Conservation (phyloP, 441 rosid species). For the Jatropha podagrica region DNA sequence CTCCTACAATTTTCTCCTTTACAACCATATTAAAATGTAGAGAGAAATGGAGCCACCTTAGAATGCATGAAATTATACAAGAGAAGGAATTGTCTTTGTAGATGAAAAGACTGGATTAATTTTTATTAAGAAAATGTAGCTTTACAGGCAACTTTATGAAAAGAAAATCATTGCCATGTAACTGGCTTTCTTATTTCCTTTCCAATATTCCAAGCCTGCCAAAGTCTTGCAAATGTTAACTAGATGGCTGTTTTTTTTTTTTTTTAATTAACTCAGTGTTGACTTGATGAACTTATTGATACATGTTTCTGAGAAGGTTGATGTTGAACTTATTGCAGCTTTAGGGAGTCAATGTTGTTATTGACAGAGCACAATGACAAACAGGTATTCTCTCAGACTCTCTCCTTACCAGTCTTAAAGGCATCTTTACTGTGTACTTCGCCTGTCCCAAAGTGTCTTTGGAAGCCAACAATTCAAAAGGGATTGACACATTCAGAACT, state of each 20-base stretch:
- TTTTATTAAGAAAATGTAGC: background rate
- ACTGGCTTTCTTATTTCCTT: background rate
- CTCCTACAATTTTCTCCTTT: background rate
- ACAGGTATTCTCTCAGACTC: constrained; percentile 49
- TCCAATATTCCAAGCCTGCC: background rate
- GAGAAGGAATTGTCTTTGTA: background rate
- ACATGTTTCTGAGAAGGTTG: constrained; percentile 21
- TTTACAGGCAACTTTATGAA: background rate
- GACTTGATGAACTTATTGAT: background rate
- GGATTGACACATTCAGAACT: background rate
- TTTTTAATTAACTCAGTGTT: too few species aligned
- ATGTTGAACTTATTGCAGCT: constrained; percentile 58
- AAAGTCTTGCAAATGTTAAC: constrained; percentile 3
- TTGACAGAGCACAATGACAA: constrained; percentile 93
- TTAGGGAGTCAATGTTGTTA: constrained; percentile 77
- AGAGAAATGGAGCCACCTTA: background rate
- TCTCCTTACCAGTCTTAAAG: background rate
- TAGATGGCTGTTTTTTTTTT: background rate
- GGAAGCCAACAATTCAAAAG: background rate
- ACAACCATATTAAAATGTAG: background rate
- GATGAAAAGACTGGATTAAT: background rate
- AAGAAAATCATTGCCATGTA: background rate
- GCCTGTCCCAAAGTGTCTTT: background rate
- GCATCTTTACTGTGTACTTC: background rate
- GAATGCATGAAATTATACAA: background rate